phyloP scores from a whole-genome alignment of 148 eudicot genomes.

The Rhododendron henanense region DNA sequence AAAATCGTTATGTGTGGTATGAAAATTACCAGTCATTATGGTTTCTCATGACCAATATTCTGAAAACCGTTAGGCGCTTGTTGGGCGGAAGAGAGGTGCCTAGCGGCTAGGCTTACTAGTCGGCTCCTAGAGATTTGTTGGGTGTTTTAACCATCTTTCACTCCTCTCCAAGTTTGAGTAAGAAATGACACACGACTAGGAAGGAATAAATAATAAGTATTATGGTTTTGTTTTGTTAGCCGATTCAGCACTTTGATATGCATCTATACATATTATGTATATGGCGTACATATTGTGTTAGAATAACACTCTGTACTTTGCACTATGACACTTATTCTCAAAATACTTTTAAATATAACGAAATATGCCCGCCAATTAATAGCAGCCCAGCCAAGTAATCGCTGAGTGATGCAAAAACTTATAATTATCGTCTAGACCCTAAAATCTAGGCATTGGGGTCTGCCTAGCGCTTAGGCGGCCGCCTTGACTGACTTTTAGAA shows the following conservation, averaged over 20 bases:
- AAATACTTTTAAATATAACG: not conserved
- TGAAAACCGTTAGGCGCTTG: not conserved
- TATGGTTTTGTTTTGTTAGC: not conserved
- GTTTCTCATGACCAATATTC: not conserved
- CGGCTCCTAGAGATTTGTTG: not conserved
- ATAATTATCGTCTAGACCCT: not conserved
- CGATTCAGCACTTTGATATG: not conserved
- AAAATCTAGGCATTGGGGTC: not conserved
- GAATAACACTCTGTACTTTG: no score
- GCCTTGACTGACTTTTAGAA: not conserved
- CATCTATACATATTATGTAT: no score
- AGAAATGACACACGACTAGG: not conserved
- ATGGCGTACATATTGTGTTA: no score
- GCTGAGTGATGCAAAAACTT: not conserved
- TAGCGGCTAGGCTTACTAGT: not conserved
- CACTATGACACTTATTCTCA: no score
- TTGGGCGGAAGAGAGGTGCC: not conserved
- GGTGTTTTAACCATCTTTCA: not conserved
- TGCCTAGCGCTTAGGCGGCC: not conserved
- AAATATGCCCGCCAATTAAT: not conserved
- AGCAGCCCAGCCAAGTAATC: not conserved
- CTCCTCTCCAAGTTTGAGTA: not conserved
- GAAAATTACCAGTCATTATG: not conserved
- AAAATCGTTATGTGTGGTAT: not conserved
- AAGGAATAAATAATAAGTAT: not conserved